phyloP scores from a whole-genome alignment of 306 rosid genomes.

The Delonix regia region DNA sequence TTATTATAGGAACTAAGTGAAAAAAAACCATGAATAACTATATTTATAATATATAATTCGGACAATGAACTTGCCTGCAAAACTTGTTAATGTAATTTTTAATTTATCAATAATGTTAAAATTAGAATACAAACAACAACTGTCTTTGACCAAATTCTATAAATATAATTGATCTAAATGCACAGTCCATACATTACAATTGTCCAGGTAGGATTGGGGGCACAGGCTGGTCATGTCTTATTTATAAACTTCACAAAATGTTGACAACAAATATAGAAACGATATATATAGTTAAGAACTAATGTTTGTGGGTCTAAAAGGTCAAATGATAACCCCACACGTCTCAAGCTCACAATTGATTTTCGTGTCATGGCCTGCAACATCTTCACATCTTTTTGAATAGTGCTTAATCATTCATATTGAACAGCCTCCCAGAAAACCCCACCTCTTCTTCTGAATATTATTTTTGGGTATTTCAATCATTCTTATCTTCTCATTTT shows the following conservation, averaged over 20 bases:
- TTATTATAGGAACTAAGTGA: too few species aligned
- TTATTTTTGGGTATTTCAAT: slow-evolving; percentile 22
- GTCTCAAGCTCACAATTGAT: slow-evolving; percentile 15
- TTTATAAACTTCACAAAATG: background rate
- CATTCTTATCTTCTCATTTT: slow-evolving; percentile 4
- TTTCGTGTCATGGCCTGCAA: slow-evolving; percentile 45
- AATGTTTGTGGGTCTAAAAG: background rate
- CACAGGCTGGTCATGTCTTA: background rate
- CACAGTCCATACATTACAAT: background rate
- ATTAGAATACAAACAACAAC: background rate
- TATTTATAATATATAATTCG: background rate
- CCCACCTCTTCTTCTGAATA: background rate
- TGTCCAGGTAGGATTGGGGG: background rate
- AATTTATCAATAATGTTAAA: background rate
- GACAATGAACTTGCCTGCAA: background rate
- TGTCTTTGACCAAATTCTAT: background rate
- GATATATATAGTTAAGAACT: background rate
- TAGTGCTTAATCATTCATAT: slow-evolving; percentile 25
- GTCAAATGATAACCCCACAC: slow-evolving; percentile 28
- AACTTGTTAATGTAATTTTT: too few species aligned
- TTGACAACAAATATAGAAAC: background rate
- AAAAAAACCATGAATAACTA: too few species aligned
- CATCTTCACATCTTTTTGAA: slow-evolving; percentile 33
- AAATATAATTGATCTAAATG: background rate
- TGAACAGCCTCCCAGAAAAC: slow-evolving; percentile 1